Base-by-base conservation (phyloP, 2,329 filamentous ascomycete species). In the Cytospora schulzeri region DNA sequence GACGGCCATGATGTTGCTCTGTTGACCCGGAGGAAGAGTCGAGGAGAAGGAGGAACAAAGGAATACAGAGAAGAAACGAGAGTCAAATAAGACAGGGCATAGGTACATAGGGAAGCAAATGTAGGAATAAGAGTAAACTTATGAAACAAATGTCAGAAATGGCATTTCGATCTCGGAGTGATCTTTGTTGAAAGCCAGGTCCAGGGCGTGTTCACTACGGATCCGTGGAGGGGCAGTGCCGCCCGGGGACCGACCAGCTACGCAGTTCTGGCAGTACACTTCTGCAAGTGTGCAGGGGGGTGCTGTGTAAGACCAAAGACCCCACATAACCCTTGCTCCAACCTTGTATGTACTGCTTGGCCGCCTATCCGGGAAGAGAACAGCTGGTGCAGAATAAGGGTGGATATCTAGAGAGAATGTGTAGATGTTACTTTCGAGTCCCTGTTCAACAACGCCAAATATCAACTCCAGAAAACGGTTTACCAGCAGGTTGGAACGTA, bases 1-100 rank as follows among this genome's bases (percentile, higher is more conserved):
- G 56, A 74, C 64, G n/a, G 72, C 74, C 74, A 75, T 75, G 63
- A 57, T 65, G 63, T 50, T 17, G n/a, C 14, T 14, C 3, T 45
- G 51, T n/a, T 29, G 57, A 17, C 29, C 35, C 28, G 29, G 28
- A 57, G 29, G 28, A 57, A 19, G 28, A 48, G 38, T 33, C 29
- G 29, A 35, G 26, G 48, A 57, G 4, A n/a, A 41, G 22, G 12
- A 41, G 57, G 28, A 56, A 33, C 31, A 28, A 29, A 62, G n/a
- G 19, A 41, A 14, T 33, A 53, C 24, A 61, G 26, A 41, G 45
- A 51, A 28, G 24, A 26, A 31, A 54, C 17, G 19, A 14, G 29
- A 29, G 22, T 4, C 17, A 19, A 51, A 15, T 35, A 14, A 24
- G 24, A 14, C 14, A 48, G 45, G 45, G 45, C 22, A 48, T 48